Conservation (phyloP, 1,284 basidiomycete species). For the Cystobasidium pallidum region DNA sequence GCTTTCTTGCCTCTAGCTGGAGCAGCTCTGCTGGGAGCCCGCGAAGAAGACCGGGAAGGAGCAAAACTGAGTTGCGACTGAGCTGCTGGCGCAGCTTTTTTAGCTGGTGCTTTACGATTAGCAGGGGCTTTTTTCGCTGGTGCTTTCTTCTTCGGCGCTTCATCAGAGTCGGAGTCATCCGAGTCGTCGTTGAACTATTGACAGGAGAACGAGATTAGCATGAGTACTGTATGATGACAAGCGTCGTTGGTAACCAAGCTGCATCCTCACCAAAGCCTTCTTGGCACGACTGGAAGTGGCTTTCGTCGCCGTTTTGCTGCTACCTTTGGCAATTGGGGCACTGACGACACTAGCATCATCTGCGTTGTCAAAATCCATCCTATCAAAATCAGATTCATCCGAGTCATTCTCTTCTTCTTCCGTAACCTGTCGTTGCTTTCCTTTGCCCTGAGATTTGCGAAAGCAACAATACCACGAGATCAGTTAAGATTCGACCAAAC, state of each 20-base stretch:
- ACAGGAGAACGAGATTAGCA: neutral
- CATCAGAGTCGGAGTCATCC: conserved; percentile 41
- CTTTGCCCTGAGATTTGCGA: neutral
- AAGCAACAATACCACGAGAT: no score
- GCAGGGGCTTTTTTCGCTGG: conserved; percentile 63
- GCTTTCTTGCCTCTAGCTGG: conserved; percentile 24
- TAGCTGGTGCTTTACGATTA: conserved; percentile 65
- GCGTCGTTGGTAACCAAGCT: no score
- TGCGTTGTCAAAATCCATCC: conserved; percentile 24
- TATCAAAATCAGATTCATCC: conserved; percentile 33
- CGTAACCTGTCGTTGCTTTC: conserved; percentile 4
- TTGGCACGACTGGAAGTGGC: conserved; percentile 44
- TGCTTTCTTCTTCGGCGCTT: conserved; percentile 60
- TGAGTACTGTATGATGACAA: no score
- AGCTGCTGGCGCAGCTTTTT: conserved; percentile 61
- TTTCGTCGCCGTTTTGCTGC: conserved; percentile 36
- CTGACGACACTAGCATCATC: conserved; percentile 27
- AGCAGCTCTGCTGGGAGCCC: conserved; percentile 19
- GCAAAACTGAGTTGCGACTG: conserved; percentile 68
- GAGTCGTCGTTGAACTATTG: conserved; percentile 41
- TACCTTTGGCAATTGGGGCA: conserved; percentile 18
- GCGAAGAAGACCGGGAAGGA: conserved; percentile 54
- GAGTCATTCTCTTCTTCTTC: conserved; percentile 46
- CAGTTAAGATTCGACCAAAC: no score
- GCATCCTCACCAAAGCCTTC: conserved; percentile 27